These are phyloP conservation scores for Penicillium roqueforti DNA, from an alignment of 495 filamentous ascomycete genomes.

Conservation along the genomic window DNA sequence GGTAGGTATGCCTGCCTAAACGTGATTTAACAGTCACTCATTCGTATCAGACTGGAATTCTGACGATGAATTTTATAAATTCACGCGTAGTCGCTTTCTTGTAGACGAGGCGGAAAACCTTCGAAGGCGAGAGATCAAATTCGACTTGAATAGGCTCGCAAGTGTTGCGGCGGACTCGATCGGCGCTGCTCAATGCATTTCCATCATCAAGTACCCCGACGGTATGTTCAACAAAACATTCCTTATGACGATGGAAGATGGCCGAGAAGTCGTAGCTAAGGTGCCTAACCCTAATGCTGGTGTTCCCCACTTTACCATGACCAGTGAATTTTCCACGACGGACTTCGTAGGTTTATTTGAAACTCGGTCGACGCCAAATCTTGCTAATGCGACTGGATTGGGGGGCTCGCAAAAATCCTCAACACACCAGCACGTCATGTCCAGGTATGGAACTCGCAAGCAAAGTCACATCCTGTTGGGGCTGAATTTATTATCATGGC, in stretches of 20 bases:
- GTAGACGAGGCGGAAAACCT: slow-evolving; percentile 33
- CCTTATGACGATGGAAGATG: slow-evolving; percentile 39
- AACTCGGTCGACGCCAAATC: neutral
- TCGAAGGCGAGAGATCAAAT: slow-evolving; percentile 31
- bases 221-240: slow-evolving; percentile 42
- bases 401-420: neutral
- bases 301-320: slow-evolving; percentile 29
- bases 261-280: slow-evolving; percentile 33
- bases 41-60: slow-evolving; percentile 29
- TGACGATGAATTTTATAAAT: slow-evolving; percentile 33
- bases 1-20: slow-evolving; percentile 15
- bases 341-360: slow-evolving; percentile 30
- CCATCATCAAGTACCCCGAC: slow-evolving; percentile 31
- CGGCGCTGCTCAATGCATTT: slow-evolving; percentile 29
- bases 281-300: slow-evolving; percentile 40
- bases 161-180: slow-evolving; percentile 32
- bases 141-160: slow-evolving; percentile 34
- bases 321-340: slow-evolving; percentile 42
- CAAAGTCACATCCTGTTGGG: neutral
- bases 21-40: slow-evolving; percentile 12
- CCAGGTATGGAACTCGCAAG: neutral
- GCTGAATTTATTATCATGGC: neutral
- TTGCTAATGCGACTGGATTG: neutral
- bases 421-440: neutral
- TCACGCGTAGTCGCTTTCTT: slow-evolving; percentile 35